phyloP scores from a whole-genome alignment of 106 monocot species.

The Apostasia shenzhenica region DNA sequence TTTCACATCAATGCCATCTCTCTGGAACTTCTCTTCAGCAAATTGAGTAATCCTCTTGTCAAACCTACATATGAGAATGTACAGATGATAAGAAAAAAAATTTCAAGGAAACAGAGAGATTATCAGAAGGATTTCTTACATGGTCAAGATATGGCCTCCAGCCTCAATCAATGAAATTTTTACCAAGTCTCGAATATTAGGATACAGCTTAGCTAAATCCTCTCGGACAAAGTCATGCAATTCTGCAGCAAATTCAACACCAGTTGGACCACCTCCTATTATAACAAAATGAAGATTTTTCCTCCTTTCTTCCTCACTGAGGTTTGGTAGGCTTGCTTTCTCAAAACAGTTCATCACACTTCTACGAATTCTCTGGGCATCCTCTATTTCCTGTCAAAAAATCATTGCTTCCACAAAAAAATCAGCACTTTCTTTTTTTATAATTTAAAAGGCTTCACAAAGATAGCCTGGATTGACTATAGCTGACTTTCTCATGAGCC shows the following conservation, averaged over 20 bases:
- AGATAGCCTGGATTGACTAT: no score
- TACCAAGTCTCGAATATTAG: slow-evolving; percentile 43
- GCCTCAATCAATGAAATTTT: slow-evolving; percentile 81
- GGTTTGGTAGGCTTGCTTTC: slow-evolving; percentile 58
- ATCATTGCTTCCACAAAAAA: neutral
- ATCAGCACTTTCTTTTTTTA: neutral
- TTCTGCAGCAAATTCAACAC: slow-evolving; percentile 87
- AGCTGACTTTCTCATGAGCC: no score
- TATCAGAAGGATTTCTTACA: slow-evolving; percentile 31
- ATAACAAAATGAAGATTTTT: slow-evolving; percentile 75
- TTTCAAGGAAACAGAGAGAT: neutral
- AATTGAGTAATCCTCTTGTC: slow-evolving; percentile 66
- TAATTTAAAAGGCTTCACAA: no score
- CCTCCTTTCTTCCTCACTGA: slow-evolving; percentile 62
- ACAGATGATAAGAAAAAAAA: neutral
- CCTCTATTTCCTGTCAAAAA: slow-evolving; percentile 71
- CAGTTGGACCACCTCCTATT: slow-evolving; percentile 91
- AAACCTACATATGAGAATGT: slow-evolving; percentile 34
- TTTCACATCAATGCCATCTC: slow-evolving; percentile 69
- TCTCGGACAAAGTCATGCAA: slow-evolving; percentile 77
- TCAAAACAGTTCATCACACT: slow-evolving; percentile 84
- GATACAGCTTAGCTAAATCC: slow-evolving; percentile 73
- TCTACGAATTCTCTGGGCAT: slow-evolving; percentile 73
- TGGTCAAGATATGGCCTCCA: slow-evolving; percentile 76
- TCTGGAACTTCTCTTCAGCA: slow-evolving; percentile 61